Evolutionary conservation across 208 protist genomes (phyloP).

Genomic region (Crithidia fasciculata): DNA sequence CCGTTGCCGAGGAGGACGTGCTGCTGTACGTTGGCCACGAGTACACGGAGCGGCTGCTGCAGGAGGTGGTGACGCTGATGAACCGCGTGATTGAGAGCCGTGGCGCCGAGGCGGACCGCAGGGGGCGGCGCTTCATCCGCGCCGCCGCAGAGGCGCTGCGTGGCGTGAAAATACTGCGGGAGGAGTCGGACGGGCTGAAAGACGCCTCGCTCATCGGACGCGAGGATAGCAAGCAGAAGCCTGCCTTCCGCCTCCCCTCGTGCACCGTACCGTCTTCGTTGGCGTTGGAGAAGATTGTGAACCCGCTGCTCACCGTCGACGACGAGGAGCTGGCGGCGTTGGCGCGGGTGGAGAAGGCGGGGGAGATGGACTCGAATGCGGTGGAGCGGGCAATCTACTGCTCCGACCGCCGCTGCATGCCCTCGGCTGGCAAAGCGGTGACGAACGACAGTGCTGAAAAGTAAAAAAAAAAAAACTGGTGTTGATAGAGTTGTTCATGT

Average conservation of each 20-base stretch:
- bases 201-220: conserved; percentile 27
- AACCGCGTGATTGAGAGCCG: conserved; percentile 16
- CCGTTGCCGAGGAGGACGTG: conserved; percentile 57
- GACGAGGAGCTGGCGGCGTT: conserved; percentile 40
- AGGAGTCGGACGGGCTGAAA: conserved; percentile 42
- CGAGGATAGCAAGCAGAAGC: conserved; percentile 4
- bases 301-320: conserved; percentile 74
- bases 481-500: too few relatives aligned
- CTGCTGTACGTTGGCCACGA: conserved; percentile 83
- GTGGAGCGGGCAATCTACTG: conserved; percentile 53
- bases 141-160: conserved; percentile 27
- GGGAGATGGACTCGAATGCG: conserved; percentile 26
- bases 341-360: conserved; percentile 20
- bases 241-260: conserved; percentile 36
- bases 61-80: conserved; percentile 48
- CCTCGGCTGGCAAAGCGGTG: neutral
- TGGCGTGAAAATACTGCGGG: conserved; percentile 45
- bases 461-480: too few relatives aligned
- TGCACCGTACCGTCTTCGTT: conserved; percentile 79
- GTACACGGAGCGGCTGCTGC: conserved; percentile 73
- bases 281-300: conserved; percentile 59
- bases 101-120: neutral
- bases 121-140: conserved; percentile 27
- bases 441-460: neutral
- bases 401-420: conserved; percentile 37